These are phyloP conservation scores for Zygosaccharomyces siamensis DNA, from an alignment of 805 yeast species.

Conservation along the genomic window DNA sequence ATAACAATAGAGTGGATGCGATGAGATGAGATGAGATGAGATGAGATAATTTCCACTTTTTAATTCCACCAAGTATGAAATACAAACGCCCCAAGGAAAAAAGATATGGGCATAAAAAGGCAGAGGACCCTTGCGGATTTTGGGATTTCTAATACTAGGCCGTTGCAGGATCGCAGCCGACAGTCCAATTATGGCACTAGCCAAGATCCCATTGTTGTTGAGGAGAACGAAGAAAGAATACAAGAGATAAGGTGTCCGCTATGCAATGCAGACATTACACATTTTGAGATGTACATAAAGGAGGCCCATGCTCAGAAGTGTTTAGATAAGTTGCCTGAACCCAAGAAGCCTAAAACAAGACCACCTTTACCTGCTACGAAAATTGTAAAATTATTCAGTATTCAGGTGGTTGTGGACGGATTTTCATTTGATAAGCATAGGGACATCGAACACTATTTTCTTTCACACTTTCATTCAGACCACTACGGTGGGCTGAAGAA, in stretches of 20 bases:
- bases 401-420: constrained; percentile 60
- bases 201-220: constrained; percentile 13
- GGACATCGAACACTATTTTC: constrained; percentile 48
- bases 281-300: constrained; percentile 40
- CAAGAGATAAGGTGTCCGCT: constrained; percentile 45
- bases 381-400: constrained; percentile 40
- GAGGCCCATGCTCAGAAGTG: constrained; percentile 56
- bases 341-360: constrained; percentile 2
- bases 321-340: constrained; percentile 25
- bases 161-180: constrained; percentile 9
- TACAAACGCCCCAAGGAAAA: constrained; percentile 16
- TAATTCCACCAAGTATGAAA: neutral
- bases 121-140: constrained; percentile 27
- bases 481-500: constrained; percentile 86
- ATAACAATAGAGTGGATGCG: neutral
- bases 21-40: neutral
- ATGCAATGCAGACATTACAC: constrained; percentile 41
- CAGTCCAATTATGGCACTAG: constrained; percentile 2
- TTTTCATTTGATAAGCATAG: constrained; percentile 42
- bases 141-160: constrained; percentile 22
- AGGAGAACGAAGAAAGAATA: constrained; percentile 6
- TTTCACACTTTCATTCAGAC: constrained; percentile 88
- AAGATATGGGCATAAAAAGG: constrained; percentile 19
- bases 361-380: constrained; percentile 51
- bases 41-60: neutral